A percentile compares a stretch with the other conserved stretches of the same genome.
Evolutionary conservation across 2,329 filamentous ascomycete genomes (phyloP).

Genomic region (Hortaea sp.): DNA sequence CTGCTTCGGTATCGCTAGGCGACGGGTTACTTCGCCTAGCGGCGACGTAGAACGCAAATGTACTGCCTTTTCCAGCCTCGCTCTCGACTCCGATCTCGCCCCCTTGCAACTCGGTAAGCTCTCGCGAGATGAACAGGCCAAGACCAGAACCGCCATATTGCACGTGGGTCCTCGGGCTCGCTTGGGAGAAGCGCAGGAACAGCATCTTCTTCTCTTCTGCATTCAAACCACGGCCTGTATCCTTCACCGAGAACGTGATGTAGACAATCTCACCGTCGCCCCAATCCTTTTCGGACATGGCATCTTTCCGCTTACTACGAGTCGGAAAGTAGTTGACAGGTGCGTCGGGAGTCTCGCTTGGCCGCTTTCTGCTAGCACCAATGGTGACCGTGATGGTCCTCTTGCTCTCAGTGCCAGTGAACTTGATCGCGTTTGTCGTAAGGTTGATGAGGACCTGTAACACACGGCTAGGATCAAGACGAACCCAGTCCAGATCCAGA

Average conservation of each 20-base stretch:
- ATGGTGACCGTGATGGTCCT: slow-evolving; percentile 58
- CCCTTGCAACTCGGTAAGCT: slow-evolving; percentile 71
- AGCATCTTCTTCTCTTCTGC: slow-evolving; percentile 62
- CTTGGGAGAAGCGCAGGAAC: slow-evolving; percentile 71
- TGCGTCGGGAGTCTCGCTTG: slow-evolving; percentile 31
- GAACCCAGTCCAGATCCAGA: slow-evolving; percentile 55
- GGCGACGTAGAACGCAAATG: slow-evolving; percentile 68
- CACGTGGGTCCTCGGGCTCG: slow-evolving; percentile 63
- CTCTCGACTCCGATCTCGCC: slow-evolving; percentile 69
- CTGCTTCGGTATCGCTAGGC: slow-evolving; percentile 7
- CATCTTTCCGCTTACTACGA: slow-evolving; percentile 38
- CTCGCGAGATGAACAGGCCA: slow-evolving; percentile 67
- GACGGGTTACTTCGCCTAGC: slow-evolving; percentile 45
- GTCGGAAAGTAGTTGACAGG: slow-evolving; percentile 54
- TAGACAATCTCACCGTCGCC: slow-evolving; percentile 55
- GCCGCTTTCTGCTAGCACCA: slow-evolving; percentile 46
- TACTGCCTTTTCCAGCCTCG: slow-evolving; percentile 57
- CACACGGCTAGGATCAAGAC: slow-evolving; percentile 63
- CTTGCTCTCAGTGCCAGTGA: slow-evolving; percentile 55
- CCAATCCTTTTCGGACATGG: slow-evolving; percentile 53
- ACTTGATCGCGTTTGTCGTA: slow-evolving; percentile 69
- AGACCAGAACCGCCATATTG: slow-evolving; percentile 72
- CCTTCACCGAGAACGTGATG: slow-evolving; percentile 63
- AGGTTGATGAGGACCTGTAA: slow-evolving; percentile 73
- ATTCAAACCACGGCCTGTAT: slow-evolving; percentile 60